Percentiles rank a stretch among this genome's conserved stretches.
These are phyloP conservation scores for Cercospora zeina DNA, from an alignment of 2,329 filamentous ascomycete species.

Conservation along the genomic window DNA sequence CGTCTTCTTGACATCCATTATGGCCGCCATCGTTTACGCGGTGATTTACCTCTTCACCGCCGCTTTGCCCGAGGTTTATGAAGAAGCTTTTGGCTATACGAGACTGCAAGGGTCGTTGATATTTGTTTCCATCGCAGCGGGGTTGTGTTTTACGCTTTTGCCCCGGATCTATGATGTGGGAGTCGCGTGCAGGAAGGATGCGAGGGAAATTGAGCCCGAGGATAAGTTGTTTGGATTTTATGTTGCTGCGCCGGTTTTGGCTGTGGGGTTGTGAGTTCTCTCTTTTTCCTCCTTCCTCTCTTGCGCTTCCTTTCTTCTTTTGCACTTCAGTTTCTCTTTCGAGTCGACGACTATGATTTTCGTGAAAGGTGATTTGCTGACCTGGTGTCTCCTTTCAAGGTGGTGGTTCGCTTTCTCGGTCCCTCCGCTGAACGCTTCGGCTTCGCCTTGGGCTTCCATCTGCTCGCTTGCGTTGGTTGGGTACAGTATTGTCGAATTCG, in stretches of 20 bases:
- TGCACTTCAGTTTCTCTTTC: too few species aligned
- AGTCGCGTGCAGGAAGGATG: conserved; percentile 27
- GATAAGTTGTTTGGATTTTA: conserved; percentile 52
- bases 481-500: conserved; percentile 52
- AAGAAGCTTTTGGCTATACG: conserved; percentile 37
- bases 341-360: neutral
- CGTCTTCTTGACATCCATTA: conserved; percentile 47
- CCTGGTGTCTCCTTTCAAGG: neutral
- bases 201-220: conserved; percentile 44
- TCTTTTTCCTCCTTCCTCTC: neutral
- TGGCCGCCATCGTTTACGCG: conserved; percentile 48
- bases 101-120: conserved; percentile 49
- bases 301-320: too few species aligned
- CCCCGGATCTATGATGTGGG: conserved; percentile 48
- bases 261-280: conserved; percentile 41
- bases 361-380: neutral
- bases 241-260: conserved; percentile 48
- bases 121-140: conserved; percentile 55
- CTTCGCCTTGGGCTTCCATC: conserved; percentile 33
- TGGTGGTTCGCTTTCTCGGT: conserved; percentile 53
- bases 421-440: conserved; percentile 43
- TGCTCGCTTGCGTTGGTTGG: conserved; percentile 46
- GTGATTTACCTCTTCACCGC: conserved; percentile 46
- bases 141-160: conserved; percentile 47
- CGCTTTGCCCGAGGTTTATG: conserved; percentile 45